Evolutionary conservation across 2,329 filamentous ascomycete genomes (phyloP), one percentile per base, ranked within the genome.

Genomic region (Aspergillus hortae): DNA sequence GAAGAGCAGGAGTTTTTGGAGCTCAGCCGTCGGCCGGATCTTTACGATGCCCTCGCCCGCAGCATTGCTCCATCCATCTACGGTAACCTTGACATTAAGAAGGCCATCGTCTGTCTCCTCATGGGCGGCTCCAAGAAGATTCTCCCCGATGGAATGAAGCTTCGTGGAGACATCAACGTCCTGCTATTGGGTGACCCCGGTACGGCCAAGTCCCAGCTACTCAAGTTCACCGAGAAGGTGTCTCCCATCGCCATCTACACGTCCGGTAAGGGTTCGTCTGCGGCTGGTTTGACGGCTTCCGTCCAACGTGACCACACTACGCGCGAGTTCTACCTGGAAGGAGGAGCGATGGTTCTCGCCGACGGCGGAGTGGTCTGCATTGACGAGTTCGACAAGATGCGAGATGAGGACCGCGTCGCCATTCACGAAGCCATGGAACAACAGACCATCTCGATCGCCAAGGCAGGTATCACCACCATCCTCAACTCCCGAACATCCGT

Each of bases 351-450:
- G 94, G 94, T 99, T 3, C 83, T 99, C 15, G 94, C 94, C 4
- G 94, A 99, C 61, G 92, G 92, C 2, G 94, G 94, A 63, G 92
- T 97, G 1, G 94, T 97, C 9, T 97, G 94, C 72, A 99, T 99
- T 62, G 94, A 99, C 67, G 94, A 99, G 74, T 99, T 99, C 67
- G 94, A 99, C 77, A 99, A 99, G 79, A 99, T 99, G 94, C 83
- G 94, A 56, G 94, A 99, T 68, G 94, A 99, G 71, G 94, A 99
- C 64, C 84, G 94, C 62, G 94, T 97, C 6, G 94, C 94, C 2
- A 99, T 99, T 60, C 94, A 99, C 79, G 94, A 99, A 81, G 94
- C 94, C 53, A 99, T 99, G 94, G 94, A 99, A 70, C 94, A 99
- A 75, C 94, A 99, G 73, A 99, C 94, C 0, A 99, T 99, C 55